Conservation (phyloP, 169 alveolate genomes). For the Plasmodium gonderi region DNA sequence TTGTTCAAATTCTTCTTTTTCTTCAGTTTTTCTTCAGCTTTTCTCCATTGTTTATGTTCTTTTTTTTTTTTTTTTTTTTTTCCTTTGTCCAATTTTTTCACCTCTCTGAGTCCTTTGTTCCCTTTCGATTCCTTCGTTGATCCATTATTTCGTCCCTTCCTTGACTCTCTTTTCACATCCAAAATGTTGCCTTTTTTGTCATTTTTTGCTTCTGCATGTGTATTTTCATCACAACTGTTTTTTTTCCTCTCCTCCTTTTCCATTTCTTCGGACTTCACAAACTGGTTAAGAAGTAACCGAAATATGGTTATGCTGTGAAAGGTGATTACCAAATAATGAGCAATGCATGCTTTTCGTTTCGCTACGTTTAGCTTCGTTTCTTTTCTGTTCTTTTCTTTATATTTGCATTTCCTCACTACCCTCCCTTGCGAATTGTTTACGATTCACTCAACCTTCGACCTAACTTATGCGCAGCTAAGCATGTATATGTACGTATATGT, state of each 20-base stretch:
- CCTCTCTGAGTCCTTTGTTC: neutral
- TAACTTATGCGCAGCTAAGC: no score
- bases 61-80: neutral
- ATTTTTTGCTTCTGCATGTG: neutral
- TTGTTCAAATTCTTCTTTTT: neutral
- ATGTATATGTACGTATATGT: no score
- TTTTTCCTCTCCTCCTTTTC: neutral
- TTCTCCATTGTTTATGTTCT: neutral
- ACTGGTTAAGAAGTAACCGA: no score
- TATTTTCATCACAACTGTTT: neutral
- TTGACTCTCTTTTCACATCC: neutral
- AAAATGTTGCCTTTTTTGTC: neutral
- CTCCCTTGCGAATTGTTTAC: no score
- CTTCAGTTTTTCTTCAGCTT: neutral
- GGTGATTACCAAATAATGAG: no score
- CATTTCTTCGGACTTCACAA: no score
- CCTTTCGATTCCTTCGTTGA: neutral
- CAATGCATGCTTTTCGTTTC: no score
- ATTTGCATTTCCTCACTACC: no score
- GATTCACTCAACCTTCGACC: no score
- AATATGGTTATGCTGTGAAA: no score
- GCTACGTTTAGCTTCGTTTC: no score
- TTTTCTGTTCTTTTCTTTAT: no score
- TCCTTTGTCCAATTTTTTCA: neutral
- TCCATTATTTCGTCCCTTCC: neutral